Percentiles rank a stretch among this genome's conserved stretches.
phyloP scores from a whole-genome alignment of 2,329 filamentous ascomycete genomes.

The Sarocladium strictum region DNA sequence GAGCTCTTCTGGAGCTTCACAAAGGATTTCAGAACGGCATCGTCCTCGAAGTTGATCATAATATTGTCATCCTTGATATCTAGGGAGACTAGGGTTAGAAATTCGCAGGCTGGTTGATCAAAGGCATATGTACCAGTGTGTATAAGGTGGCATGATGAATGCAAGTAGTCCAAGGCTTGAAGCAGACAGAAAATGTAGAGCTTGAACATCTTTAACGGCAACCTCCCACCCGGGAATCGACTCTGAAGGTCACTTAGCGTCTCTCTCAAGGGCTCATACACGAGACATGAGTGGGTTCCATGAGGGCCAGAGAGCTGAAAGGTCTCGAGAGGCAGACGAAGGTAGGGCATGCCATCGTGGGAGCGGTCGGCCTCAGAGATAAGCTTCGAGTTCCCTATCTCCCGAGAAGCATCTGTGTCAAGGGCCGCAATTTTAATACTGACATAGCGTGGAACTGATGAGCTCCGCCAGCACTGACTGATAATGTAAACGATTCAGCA shows the following conservation, averaged over 20 bases:
- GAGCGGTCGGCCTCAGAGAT: constrained; percentile 14
- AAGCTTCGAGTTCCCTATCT: constrained; percentile 11
- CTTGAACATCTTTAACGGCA: constrained; percentile 14
- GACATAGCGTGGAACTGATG: constrained; percentile 11
- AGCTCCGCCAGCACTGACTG: constrained; percentile 9
- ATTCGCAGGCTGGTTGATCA: not conserved
- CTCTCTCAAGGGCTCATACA: constrained; percentile 18
- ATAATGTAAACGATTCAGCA: not conserved
- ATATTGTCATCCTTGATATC: constrained; percentile 20
- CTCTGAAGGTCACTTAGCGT: constrained; percentile 15
- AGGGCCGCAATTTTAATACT: constrained; percentile 16
- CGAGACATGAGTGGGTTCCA: constrained; percentile 18
- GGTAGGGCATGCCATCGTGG: constrained; percentile 13
- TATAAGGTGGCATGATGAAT: constrained; percentile 15
- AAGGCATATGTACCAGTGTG: constrained; percentile 16
- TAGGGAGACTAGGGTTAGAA: constrained; percentile 1
- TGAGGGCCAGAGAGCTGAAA: constrained; percentile 14
- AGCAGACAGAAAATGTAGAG: constrained; percentile 15
- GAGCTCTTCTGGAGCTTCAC: not conserved
- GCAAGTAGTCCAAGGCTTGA: constrained; percentile 16
- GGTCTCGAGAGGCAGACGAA: constrained; percentile 12
- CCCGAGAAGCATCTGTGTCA: constrained; percentile 12
- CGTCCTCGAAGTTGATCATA: constrained; percentile 17
- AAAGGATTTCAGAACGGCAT: constrained; percentile 12
- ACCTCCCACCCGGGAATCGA: constrained; percentile 11